Conservation (phyloP, 2,329 filamentous ascomycete genomes). For the Penicillium corylophilum region DNA sequence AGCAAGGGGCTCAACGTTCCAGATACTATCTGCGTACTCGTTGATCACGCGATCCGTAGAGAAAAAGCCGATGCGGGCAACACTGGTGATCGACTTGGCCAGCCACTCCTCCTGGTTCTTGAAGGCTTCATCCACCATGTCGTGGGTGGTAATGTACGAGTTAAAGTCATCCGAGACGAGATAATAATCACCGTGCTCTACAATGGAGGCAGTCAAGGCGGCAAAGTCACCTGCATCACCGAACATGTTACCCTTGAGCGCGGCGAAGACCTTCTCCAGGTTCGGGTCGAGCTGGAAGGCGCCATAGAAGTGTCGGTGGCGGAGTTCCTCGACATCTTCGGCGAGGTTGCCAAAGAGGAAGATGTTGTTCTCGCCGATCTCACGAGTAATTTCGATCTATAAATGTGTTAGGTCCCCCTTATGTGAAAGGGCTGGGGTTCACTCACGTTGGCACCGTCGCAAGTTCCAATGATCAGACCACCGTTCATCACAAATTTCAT, state of each 20-base stretch:
- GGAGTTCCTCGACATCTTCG: conserved; percentile 94
- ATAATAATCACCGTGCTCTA: conserved; percentile 95
- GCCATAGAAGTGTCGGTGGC: conserved; percentile 84
- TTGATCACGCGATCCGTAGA: conserved; percentile 92
- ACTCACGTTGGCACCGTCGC: conserved; percentile 91
- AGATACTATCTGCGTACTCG: conserved; percentile 95
- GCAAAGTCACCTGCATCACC: conserved; percentile 75
- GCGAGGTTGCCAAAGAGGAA: conserved; percentile 97
- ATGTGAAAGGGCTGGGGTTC: neutral
- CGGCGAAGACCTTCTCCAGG: conserved; percentile 77
- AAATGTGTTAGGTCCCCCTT: neutral
- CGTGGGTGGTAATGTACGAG: conserved; percentile 88
- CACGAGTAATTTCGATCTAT: conserved; percentile 93
- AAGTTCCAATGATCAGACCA: conserved; percentile 94
- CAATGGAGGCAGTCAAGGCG: conserved; percentile 80
- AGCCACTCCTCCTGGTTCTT: conserved; percentile 90
- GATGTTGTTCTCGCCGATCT: conserved; percentile 95
- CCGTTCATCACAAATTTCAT: conserved; percentile 99
- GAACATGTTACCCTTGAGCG: conserved; percentile 77
- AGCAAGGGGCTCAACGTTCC: conserved; percentile 85
- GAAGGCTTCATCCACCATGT: conserved; percentile 88
- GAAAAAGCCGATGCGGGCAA: conserved; percentile 96
- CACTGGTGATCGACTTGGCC: conserved; percentile 82
- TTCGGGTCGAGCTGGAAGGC: conserved; percentile 73
- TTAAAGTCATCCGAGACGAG: conserved; percentile 97